Conservation (phyloP, 257 asterid genomes). For the Solanum medicagineum region DNA sequence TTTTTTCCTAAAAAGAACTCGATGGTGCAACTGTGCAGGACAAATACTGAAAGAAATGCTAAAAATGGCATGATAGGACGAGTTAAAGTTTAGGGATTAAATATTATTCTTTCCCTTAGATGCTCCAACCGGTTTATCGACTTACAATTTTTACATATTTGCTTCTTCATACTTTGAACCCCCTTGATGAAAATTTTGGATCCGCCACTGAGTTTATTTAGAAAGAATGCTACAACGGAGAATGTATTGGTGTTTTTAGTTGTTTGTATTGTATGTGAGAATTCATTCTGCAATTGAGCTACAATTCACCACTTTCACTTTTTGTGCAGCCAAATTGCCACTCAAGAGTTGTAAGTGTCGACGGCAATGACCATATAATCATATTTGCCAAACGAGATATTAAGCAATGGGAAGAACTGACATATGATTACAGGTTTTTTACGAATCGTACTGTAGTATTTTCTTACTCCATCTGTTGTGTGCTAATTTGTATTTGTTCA, state of each 20-base stretch:
- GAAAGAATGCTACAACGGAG: neutral
- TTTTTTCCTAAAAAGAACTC: too few relatives aligned
- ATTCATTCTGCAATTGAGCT: neutral
- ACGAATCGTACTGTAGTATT: slow-evolving; percentile 1
- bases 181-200: too few relatives aligned
- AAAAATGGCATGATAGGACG: too few relatives aligned
- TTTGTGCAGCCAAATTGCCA: slow-evolving; percentile 88
- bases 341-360: slow-evolving; percentile 65
- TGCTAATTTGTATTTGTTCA: neutral
- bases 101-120: too few relatives aligned
- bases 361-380: slow-evolving; percentile 70
- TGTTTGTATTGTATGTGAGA: neutral
- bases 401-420: slow-evolving; percentile 73
- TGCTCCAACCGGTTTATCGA: too few relatives aligned
- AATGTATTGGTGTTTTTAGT: neutral
- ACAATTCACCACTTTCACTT: neutral
- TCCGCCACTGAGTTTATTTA: neutral
- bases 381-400: slow-evolving; percentile 94
- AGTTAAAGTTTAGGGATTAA: too few relatives aligned
- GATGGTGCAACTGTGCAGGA: too few relatives aligned
- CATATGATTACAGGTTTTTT: slow-evolving; percentile 89
- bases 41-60: too few relatives aligned
- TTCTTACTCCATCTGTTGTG: neutral
- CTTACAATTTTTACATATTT: too few relatives aligned
- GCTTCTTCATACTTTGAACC: too few relatives aligned